These are phyloP conservation scores for Gossypium schwendimanii DNA, from an alignment of 441 rosid species.

Conservation along the genomic window DNA sequence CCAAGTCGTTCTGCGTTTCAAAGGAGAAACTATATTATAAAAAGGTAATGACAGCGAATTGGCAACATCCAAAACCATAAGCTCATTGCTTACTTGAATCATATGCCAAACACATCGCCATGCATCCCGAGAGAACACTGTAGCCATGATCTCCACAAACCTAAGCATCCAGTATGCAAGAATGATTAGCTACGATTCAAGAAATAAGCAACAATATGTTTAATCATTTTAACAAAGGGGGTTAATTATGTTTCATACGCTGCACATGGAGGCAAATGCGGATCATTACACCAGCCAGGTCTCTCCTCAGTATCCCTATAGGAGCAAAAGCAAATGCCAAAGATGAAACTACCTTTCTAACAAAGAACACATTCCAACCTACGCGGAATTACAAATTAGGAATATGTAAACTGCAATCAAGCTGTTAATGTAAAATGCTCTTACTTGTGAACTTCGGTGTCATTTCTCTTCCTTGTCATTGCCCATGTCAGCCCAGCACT, in stretches of 20 bases:
- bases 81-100: conserved; percentile 56
- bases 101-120: conserved; percentile 97
- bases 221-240: not conserved
- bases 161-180: conserved; percentile 30
- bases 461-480: conserved; percentile 83
- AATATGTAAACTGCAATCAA: not conserved
- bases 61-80: not conserved
- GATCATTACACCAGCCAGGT: conserved; percentile 83
- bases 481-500: conserved; percentile 86
- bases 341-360: conserved; percentile 12
- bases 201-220: conserved; percentile 4
- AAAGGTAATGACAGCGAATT: conserved; percentile 1
- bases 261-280: conserved; percentile 92
- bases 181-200: not conserved
- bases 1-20: conserved; percentile 70
- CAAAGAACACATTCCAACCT: not conserved
- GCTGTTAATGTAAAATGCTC: conserved; percentile 1
- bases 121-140: conserved; percentile 84
- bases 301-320: conserved; percentile 68
- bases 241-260: conserved; percentile 50
- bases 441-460: conserved; percentile 83
- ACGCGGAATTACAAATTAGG: not conserved
- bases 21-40: conserved; percentile 4
- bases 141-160: conserved; percentile 95
- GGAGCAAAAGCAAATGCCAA: conserved; percentile 5